Evolutionary conservation across 495 filamentous ascomycete genomes (phyloP), one percentile per base, ranked within the genome.

Genomic region (Lasiosphaeria miniovina): DNA sequence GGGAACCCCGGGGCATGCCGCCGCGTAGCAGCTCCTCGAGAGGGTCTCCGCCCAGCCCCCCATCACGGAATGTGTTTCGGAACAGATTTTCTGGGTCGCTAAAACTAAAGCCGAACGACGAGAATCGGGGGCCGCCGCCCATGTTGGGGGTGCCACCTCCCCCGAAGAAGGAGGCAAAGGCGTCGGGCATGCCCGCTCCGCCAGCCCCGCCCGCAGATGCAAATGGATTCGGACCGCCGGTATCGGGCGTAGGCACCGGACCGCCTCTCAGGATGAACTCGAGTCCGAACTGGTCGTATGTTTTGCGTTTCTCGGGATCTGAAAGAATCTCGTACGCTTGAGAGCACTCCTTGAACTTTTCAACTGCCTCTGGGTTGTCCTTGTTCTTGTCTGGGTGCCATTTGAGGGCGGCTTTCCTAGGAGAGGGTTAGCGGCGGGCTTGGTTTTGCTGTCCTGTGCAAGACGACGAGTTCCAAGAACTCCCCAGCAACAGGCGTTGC

Each of bases 241-340:
- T 78, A 46, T 78, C 74, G 33, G 70, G 76, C 1, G 89, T 81
- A 4, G 91, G 91, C 45, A 84, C 77, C 10, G 85, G 75, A 33
- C 95, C 95, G 17, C 93, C 93, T 41, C 89, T 89, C 24, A 96
- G 80, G 45, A 98, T 80, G 74, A 91, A 96, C 60, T 98, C 94
- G 52, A 98, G 86, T 60, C 94, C 94, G 68, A 84, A 97, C 71
- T 95, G 89, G 66, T 98, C 95, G 69, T 98, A 98, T 31, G 86
- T 87, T 76, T 96, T 96, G 58, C 94, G 88, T 74, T 98, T 98
- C 68, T 98, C 95, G 38, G 94, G 93, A 71, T 98, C 94, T 63
- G 90, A 93, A 10, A 98, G 86, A 68, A 98, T 93, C 78, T 98
- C 94, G 77, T 96, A 98, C 49, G 94, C 94, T 76, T 98, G 93